These are phyloP conservation scores for Gelatoporia subvermispora DNA, from an alignment of 768 basidiomycete genomes.

Conservation along the genomic window DNA sequence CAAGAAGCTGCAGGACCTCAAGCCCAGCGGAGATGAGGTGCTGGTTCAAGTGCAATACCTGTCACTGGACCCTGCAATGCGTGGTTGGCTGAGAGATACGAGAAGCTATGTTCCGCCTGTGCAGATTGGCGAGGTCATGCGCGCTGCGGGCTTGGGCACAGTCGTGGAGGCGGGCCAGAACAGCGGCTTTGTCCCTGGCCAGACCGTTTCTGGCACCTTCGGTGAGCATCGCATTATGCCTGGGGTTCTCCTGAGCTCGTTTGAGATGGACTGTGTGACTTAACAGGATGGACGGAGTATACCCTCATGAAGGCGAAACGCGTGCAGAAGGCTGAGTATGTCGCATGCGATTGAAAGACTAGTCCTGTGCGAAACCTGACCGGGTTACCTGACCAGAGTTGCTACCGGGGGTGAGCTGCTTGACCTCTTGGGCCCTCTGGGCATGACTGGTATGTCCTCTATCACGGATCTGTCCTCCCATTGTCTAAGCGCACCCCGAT, in stretches of 20 bases:
- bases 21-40: conserved; percentile 47
- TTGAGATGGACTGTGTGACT: too few species aligned
- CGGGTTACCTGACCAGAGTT: conserved; percentile 31
- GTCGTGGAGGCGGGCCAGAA: conserved; percentile 55
- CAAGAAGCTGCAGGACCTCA: conserved; percentile 43
- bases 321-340: conserved; percentile 54
- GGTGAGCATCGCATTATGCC: conserved; percentile 50
- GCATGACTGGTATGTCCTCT: conserved; percentile 50
- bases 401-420: conserved; percentile 57
- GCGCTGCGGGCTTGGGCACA: conserved; percentile 59
- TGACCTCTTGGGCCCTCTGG: conserved; percentile 84
- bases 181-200: conserved; percentile 57
- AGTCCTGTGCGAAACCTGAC: too few species aligned
- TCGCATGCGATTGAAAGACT: background rate
- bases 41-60: conserved; percentile 79
- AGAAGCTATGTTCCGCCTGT: conserved; percentile 67
- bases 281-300: conserved; percentile 75
- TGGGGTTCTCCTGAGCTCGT: background rate
- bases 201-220: conserved; percentile 56
- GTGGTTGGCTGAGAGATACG: conserved; percentile 70
- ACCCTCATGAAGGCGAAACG: conserved; percentile 51
- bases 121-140: conserved; percentile 59
- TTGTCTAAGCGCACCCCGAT: background rate
- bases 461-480: background rate
- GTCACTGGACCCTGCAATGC: conserved; percentile 86